Evolutionary conservation across 2,329 filamentous ascomycete species (phyloP).

Genomic region (Orbilia brochopaga): DNA sequence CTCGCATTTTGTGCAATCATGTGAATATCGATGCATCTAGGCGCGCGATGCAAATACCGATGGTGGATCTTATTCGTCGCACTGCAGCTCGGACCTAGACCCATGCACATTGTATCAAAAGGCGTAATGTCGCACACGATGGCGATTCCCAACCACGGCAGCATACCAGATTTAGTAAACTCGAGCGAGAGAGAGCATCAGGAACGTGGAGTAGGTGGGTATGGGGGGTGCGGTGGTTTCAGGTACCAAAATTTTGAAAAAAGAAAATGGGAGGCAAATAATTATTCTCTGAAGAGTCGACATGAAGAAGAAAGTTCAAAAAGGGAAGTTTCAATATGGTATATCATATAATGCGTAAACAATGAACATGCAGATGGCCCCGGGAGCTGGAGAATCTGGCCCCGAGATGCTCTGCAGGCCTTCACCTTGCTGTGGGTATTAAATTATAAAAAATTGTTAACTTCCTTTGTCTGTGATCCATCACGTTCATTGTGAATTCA

Average conservation of each 20-base stretch:
- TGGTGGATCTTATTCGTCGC: constrained; percentile 10
- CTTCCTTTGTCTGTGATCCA: too few species aligned
- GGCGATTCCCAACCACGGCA: constrained; percentile 20
- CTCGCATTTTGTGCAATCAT: not conserved
- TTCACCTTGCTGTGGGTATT: too few species aligned
- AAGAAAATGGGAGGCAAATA: not conserved
- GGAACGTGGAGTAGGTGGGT: constrained; percentile 12
- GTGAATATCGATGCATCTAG: not conserved
- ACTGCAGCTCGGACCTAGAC: constrained; percentile 1
- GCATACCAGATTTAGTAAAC: constrained; percentile 17
- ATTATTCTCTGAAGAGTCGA: not conserved
- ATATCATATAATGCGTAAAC: too few species aligned
- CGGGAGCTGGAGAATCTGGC: too few species aligned
- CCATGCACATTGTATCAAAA: constrained; percentile 12
- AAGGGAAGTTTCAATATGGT: not conserved
- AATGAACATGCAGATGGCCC: too few species aligned
- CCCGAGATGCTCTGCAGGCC: too few species aligned
- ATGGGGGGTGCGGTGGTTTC: constrained; percentile 16
- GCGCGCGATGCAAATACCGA: constrained; percentile 19
- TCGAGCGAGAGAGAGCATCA: constrained; percentile 9
- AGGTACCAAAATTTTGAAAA: constrained; percentile 21
- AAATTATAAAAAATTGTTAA: too few species aligned
- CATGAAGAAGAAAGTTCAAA: not conserved
- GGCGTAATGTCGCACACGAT: constrained; percentile 35
- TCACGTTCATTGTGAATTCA: not conserved